Percentiles rank a stretch among this genome's conserved stretches.
phyloP scores from a whole-genome alignment of 768 basidiomycete genomes.

The Tulasnella sp. region DNA sequence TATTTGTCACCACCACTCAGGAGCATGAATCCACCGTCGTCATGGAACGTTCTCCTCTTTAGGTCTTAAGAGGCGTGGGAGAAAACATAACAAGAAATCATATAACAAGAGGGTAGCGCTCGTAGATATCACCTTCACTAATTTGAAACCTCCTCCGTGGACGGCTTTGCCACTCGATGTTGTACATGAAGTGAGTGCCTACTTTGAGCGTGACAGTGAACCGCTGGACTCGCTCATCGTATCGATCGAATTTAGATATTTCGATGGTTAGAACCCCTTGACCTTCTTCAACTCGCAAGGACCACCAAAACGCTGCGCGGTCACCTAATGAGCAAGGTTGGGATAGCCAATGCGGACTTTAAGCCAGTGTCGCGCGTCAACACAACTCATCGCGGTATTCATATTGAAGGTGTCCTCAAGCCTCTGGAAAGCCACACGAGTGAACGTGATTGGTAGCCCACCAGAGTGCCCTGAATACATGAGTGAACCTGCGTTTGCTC shows the following conservation, averaged over 20 bases:
- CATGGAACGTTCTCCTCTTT: too few relatives aligned
- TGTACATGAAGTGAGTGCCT: neutral
- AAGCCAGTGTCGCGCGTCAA: neutral
- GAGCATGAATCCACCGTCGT: too few relatives aligned
- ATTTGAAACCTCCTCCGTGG: too few relatives aligned
- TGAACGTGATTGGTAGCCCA: neutral
- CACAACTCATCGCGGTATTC: too few relatives aligned
- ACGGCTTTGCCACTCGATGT: neutral
- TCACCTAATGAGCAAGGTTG: neutral
- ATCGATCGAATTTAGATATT: neutral
- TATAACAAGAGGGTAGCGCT: too few relatives aligned
- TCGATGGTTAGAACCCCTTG: neutral
- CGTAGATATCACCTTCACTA: too few relatives aligned
- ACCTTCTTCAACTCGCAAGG: slow-evolving; percentile 2
- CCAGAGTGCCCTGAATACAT: neutral
- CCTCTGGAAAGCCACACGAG: neutral
- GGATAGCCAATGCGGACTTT: neutral
- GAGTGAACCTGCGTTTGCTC: neutral
- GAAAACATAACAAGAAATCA: neutral
- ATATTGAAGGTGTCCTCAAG: neutral
- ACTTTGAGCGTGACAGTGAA: too few relatives aligned
- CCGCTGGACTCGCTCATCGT: too few relatives aligned
- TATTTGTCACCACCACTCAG: too few relatives aligned
- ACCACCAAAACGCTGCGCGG: neutral
- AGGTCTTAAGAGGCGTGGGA: neutral